These are phyloP conservation scores for Psilocybe mexicana DNA, from an alignment of 1,284 basidiomycete genomes.

Conservation along the genomic window DNA sequence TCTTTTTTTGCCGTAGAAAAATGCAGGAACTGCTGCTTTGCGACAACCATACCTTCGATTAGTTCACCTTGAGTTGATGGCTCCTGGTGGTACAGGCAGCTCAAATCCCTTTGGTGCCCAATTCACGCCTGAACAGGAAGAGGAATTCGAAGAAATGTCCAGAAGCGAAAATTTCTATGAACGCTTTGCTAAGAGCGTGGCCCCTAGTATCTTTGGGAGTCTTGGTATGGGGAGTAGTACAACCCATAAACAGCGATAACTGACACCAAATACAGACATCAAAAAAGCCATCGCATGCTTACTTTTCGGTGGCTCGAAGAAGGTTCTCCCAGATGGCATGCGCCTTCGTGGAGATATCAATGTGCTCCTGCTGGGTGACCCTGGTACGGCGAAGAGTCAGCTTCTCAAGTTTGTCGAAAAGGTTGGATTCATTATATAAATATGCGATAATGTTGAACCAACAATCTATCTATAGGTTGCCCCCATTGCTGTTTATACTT, in stretches of 20 bases:
- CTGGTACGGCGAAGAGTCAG: constrained; percentile 98
- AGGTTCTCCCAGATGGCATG: constrained; percentile 97
- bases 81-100: constrained; percentile 65
- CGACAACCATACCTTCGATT: constrained; percentile 95
- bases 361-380: constrained; percentile 93
- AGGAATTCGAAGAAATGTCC: constrained; percentile 91
- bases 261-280: constrained; percentile 65
- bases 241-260: constrained; percentile 5
- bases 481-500: constrained; percentile 97
- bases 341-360: constrained; percentile 97
- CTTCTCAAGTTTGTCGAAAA: constrained; percentile 99
- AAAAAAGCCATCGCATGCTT: constrained; percentile 97
- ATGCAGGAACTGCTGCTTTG: constrained; percentile 76
- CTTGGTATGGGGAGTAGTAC: constrained; percentile 56
- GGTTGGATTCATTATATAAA: constrained; percentile 40
- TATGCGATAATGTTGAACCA: background rate
- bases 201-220: constrained; percentile 96
- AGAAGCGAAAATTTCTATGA: constrained; percentile 92
- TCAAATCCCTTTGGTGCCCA: constrained; percentile 80
- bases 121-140: constrained; percentile 96
- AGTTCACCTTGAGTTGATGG: constrained; percentile 88
- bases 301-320: constrained; percentile 97
- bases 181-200: constrained; percentile 91
- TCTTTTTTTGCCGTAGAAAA: constrained; percentile 53
- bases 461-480: constrained; percentile 62